phyloP scores from a whole-genome alignment of 345 rosid genomes.

The Cardamine occulta region DNA sequence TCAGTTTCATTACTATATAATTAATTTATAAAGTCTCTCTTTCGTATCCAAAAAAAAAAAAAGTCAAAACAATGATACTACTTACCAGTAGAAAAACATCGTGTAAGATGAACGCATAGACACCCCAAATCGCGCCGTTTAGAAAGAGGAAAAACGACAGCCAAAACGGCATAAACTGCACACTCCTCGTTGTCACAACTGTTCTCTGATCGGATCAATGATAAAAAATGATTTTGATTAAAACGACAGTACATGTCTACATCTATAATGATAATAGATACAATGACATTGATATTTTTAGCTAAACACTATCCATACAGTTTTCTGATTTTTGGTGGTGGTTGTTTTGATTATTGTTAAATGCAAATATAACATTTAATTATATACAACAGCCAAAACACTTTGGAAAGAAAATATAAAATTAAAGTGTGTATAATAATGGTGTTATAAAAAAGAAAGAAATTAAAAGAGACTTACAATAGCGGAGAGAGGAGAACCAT shows the following conservation, averaged over 20 bases:
- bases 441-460: not conserved
- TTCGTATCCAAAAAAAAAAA: not conserved
- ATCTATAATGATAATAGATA: not conserved
- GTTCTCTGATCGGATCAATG: conserved; percentile 58
- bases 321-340: not conserved
- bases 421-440: not conserved
- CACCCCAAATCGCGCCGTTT: conserved; percentile 71
- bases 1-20: not conserved
- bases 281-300: conserved; percentile 5
- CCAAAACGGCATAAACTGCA: conserved; percentile 75
- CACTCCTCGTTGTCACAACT: conserved; percentile 68
- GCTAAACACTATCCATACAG: conserved; percentile 16
- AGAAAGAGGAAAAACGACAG: conserved; percentile 66
- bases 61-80: not conserved
- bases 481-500: conserved; percentile 81
- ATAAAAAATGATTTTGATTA: conserved; percentile 6
- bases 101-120: conserved; percentile 58
- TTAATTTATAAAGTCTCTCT: too few species aligned
- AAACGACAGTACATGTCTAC: not conserved
- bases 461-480: conserved; percentile 59
- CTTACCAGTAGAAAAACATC: conserved; percentile 64
- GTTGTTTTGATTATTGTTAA: conserved; percentile 18
- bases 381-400: not conserved
- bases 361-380: not conserved
- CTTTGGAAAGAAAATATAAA: not conserved